Evolutionary conservation across 208 protist genomes (phyloP).

Genomic region (Crithidia expoeki): DNA sequence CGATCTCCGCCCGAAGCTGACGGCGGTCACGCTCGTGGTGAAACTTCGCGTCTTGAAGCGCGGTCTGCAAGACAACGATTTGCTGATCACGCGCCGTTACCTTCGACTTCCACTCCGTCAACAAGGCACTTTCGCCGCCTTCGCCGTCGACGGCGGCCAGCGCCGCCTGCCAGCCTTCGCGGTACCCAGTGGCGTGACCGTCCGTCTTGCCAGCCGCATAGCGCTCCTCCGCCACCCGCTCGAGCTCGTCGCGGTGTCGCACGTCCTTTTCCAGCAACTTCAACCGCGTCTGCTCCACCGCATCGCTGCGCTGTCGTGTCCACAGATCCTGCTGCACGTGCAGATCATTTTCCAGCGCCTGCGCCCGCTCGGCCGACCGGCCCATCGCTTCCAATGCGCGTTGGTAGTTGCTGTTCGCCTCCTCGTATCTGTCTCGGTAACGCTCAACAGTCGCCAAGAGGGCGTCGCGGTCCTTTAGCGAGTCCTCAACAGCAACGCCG

Average conservation of each 20-base stretch:
- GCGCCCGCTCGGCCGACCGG: constrained; percentile 57
- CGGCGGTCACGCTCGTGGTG: constrained; percentile 54
- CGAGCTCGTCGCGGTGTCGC: constrained; percentile 50
- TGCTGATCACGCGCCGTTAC: constrained; percentile 48
- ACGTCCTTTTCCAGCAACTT: constrained; percentile 58
- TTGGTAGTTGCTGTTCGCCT: constrained; percentile 71
- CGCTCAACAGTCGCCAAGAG: constrained; percentile 71
- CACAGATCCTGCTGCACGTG: constrained; percentile 57
- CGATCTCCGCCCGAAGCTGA: constrained; percentile 54
- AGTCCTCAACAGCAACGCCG: constrained; percentile 52
- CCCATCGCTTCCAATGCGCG: constrained; percentile 71
- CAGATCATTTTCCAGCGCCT: constrained; percentile 59
- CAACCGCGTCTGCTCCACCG: constrained; percentile 59
- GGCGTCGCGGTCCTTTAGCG: constrained; percentile 58
- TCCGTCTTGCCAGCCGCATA: constrained; percentile 49
- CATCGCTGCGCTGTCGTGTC: constrained; percentile 42
- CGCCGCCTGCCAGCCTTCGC: constrained; percentile 24
- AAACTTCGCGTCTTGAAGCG: constrained; percentile 43
- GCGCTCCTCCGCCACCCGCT: constrained; percentile 42
- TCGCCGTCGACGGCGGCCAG: constrained; percentile 20
- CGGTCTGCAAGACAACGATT: constrained; percentile 37
- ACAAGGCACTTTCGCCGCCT: constrained; percentile 17
- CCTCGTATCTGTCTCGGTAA: constrained; percentile 53
- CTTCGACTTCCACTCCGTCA: constrained; percentile 37
- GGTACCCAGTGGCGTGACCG: constrained; percentile 41